Evolutionary conservation across 2,329 filamentous ascomycete genomes (phyloP).

Genomic region (Emergomyces orientalis): DNA sequence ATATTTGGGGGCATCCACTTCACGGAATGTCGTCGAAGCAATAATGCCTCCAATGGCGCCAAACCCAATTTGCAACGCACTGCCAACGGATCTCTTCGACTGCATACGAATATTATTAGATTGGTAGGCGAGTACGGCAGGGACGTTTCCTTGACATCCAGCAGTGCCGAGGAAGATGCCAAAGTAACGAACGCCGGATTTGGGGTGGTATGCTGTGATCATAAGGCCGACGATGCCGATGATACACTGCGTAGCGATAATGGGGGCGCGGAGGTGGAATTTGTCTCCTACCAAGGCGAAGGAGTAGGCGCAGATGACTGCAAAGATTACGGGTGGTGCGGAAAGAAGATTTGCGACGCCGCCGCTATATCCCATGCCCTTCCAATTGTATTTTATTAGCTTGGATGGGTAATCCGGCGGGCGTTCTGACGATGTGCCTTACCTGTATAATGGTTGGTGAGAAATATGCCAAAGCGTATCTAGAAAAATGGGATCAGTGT

Average conservation of each 20-base stretch:
- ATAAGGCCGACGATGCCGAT: conserved; percentile 56
- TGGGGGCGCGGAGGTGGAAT: conserved; percentile 53
- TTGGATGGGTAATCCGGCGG: conserved; percentile 5
- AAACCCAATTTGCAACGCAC: conserved; percentile 61
- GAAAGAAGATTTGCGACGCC: conserved; percentile 57
- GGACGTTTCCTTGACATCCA: conserved; percentile 63
- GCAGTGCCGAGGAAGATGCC: conserved; percentile 62
- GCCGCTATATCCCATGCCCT: conserved; percentile 51
- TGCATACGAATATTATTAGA: conserved; percentile 66
- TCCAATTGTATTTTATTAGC: conserved; percentile 3
- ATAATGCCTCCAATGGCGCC: conserved; percentile 65
- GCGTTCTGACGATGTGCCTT: not conserved
- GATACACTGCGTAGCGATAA: conserved; percentile 55
- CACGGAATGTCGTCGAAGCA: conserved; percentile 57
- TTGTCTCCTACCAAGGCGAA: conserved; percentile 56
- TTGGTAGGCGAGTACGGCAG: conserved; percentile 62
- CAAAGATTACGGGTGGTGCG: conserved; percentile 55
- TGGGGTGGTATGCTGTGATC: conserved; percentile 56
- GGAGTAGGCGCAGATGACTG: conserved; percentile 49
- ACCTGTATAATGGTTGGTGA: conserved; percentile 57
- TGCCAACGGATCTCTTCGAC: conserved; percentile 70
- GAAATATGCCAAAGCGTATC: conserved; percentile 65
- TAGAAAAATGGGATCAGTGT: conserved; percentile 26
- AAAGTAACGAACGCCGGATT: conserved; percentile 52
- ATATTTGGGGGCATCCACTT: conserved; percentile 10